Conservation (phyloP, 1,139 yeast genomes). For the Taphrina pruni region DNA sequence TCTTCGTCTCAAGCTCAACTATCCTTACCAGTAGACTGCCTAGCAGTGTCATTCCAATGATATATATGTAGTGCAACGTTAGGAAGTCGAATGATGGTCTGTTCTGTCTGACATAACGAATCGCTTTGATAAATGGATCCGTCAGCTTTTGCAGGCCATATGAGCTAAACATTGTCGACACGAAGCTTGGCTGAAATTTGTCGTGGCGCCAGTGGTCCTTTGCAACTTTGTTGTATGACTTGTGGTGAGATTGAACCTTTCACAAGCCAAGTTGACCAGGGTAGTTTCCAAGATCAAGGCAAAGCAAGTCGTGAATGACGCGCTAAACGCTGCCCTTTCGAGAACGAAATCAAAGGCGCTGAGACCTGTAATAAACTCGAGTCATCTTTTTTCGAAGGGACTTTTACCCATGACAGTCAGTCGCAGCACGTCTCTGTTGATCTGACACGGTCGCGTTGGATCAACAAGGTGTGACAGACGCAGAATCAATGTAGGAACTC, state of each 20-base stretch:
- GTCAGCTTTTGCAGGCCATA: not conserved
- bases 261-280: too few species aligned
- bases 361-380: too few species aligned
- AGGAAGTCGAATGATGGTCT: constrained; percentile 35
- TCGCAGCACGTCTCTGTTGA: too few species aligned
- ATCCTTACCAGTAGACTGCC: constrained; percentile 32
- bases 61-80: constrained; percentile 38
- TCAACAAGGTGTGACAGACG: too few species aligned
- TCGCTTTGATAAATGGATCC: not conserved
- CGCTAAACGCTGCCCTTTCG: too few species aligned
- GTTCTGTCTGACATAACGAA: not conserved
- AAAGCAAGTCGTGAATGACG: too few species aligned
- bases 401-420: too few species aligned
- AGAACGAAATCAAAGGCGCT: too few species aligned
- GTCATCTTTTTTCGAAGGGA: too few species aligned
- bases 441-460: too few species aligned
- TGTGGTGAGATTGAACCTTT: not conserved
- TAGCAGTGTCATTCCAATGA: constrained; percentile 24
- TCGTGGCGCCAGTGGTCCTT: not conserved
- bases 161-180: not conserved
- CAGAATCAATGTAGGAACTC: too few species aligned
- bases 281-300: too few species aligned
- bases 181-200: not conserved
- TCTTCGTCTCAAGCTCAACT: not conserved
- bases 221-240: not conserved